These are phyloP conservation scores for Lasiodiplodia sp. DNA, from an alignment of 2,329 filamentous ascomycete species.

Conservation along the genomic window DNA sequence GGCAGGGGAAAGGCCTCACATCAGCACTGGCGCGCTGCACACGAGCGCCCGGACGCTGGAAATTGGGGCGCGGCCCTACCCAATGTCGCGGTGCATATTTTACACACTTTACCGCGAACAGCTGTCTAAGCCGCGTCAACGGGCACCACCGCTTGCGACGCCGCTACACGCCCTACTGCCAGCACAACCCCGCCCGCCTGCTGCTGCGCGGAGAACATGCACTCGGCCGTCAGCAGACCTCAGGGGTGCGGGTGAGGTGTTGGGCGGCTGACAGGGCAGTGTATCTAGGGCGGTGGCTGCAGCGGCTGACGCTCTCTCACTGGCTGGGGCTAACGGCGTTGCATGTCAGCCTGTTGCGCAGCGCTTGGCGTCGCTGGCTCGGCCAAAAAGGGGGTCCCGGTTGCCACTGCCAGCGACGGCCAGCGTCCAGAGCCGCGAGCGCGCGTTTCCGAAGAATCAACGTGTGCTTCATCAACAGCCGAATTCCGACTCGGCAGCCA, in stretches of 20 bases:
- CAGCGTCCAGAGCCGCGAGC: background rate
- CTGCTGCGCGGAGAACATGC: background rate
- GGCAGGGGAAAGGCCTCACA: constrained; percentile 25
- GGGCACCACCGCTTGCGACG: constrained; percentile 18
- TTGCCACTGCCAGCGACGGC: background rate
- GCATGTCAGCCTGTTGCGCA: constrained; percentile 18
- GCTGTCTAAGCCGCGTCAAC: constrained; percentile 23
- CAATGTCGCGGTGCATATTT: constrained; percentile 24
- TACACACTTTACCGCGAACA: constrained; percentile 24
- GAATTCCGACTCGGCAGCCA: constrained; percentile 25
- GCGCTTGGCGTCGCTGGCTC: constrained; percentile 13
- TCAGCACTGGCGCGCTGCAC: constrained; percentile 21
- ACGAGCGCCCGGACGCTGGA: constrained; percentile 14
- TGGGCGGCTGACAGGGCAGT: constrained; percentile 12
- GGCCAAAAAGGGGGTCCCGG: constrained; percentile 6
- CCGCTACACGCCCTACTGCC: background rate
- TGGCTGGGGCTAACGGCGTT: constrained; percentile 9
- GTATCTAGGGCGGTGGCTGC: constrained; percentile 24
- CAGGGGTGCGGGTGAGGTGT: background rate
- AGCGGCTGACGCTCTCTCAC: constrained; percentile 7
- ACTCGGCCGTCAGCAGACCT: background rate
- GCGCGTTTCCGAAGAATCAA: background rate
- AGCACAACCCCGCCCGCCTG: background rate
- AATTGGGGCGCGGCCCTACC: constrained; percentile 19
- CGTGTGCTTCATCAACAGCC: constrained; percentile 15